Evolutionary conservation across 805 yeast species (phyloP), one percentile per base, ranked within the genome.

Genomic region (Komagataella pseudopastoris): DNA sequence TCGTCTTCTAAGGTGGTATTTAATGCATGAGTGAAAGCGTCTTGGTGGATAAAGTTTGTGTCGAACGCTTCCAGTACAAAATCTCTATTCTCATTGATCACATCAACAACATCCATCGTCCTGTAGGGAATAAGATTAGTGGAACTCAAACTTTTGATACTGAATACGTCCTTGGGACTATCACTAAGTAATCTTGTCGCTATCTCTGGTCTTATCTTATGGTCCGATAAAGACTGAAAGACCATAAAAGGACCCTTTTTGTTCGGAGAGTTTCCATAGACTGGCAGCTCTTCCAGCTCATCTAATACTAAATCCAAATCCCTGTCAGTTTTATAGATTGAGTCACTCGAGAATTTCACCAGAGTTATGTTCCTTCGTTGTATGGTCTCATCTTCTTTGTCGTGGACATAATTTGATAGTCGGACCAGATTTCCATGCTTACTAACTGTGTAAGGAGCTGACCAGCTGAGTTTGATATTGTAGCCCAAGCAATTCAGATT

Each of bases 401-500:
- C 54, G 2, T 36, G 39, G 1, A 52, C 52, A 6, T 49, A 18
- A 18, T 48, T 53, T 1, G 59, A 52, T 12, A 53, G n/a, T 20
- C 55, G 49, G 10, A 56, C 63, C 23, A 58, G 39, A 18, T 58
- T 51, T 3, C 61, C 63, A 48, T 59, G 58, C 6, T 51, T 14
- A 14, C 56, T 54, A 6, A 74, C 58, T 0, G 72, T 66, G 50
- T 70, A 56, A 14, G 72, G 71, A 36, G 67, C 70, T 23, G 72
- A 66, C 71, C 78, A 78, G 16, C 74, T 71, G 30, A 78, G 62
- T 44, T 69, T 70, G 51, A 78, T 69, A 44, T 63, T 73, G 58
- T 77, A 78, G 0, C 83, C 82, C 16, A 63, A 67, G 63, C 83
- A 78, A 7, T 62, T 61, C 4, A 71, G 52, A 3, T 68, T 67